Base-by-base conservation (phyloP, 108 stramenopile species). In the Stephanodiscus triporus region DNA sequence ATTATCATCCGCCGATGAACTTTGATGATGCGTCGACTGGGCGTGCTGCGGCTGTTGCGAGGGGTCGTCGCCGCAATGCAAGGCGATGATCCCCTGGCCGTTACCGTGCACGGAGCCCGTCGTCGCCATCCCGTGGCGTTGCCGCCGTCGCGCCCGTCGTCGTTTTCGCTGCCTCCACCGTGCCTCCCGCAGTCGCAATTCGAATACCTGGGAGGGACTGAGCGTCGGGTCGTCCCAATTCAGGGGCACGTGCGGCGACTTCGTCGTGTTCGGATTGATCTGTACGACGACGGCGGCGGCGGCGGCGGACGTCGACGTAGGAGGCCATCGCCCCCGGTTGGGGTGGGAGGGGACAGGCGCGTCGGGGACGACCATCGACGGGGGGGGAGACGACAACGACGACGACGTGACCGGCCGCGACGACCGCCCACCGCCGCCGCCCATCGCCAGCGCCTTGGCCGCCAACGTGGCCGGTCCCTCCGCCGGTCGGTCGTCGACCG, bases 141-240 rank as follows among this genome's bases (percentile, higher is more conserved):
- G 63, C 14, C 71, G 65, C 20, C 78, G 65, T 11, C 78, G 71
- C 36, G 58, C 66, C 57, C 66, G 53, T 49, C 78, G 78, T 45
- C 78, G 78, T 56, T 79, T 79, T 19, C 67, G 59, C 53, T 79
- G 78, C n/a, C 78, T 48, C 78, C 78, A 72, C 22, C 78, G 20
- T 23, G 78, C 78, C 53, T 79, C 78, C 47, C 63, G 61, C 43
- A 79, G 16, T 14, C 78, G 72, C 16, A 79, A 42, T 43, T 72
- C 61, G 42, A 68, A 73, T 62, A 37, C 42, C 56, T 68, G 54
- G 19, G 47, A 48, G 0, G 72, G 61, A 27, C 66, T 54, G 16
- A 79, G 54, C 22, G 66, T 34, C 51, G 71, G 78, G 51, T 79
- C 78, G 60, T 68, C 30, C 37, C 68, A 79, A 55, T 79, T 68